Evolutionary conservation across 371 early-diverging fungal species (phyloP).

Genomic region (Zancudomyces culisetae): DNA sequence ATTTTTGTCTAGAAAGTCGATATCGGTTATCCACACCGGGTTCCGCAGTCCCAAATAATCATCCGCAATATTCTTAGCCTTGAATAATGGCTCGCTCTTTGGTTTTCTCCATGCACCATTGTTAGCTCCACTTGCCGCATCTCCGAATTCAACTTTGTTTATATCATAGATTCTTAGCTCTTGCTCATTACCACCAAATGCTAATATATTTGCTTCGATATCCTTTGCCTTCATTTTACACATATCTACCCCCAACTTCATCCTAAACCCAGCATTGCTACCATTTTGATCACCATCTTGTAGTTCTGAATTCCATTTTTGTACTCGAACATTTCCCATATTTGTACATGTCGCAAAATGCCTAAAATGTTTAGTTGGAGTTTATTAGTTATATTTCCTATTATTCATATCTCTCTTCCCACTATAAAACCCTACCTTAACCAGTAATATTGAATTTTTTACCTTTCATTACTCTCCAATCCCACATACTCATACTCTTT

Average conservation of each 20-base stretch:
- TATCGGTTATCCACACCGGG: conserved; percentile 73
- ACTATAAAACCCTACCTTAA: no score
- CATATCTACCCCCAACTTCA: conserved; percentile 24
- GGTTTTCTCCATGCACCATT: conserved; percentile 6
- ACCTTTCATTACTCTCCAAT: conserved; percentile 3
- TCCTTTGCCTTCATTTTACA: conserved; percentile 49
- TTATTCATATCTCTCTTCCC: no score
- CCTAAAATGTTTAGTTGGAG: no score
- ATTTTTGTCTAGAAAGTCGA: conserved; percentile 34
- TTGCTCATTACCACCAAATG: conserved; percentile 68
- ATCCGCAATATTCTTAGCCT: conserved; percentile 37
- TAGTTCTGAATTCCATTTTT: conserved; percentile 3
- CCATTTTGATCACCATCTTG: background rate
- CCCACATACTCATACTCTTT: conserved; percentile 14
- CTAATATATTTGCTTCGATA: conserved; percentile 40
- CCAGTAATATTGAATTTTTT: background rate
- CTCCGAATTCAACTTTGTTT: conserved; percentile 10
- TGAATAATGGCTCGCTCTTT: conserved; percentile 26
- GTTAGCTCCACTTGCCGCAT: no score
- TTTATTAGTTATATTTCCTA: no score
- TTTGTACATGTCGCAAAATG: conserved; percentile 18
- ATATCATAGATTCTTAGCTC: conserved; percentile 65
- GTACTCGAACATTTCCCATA: conserved; percentile 19
- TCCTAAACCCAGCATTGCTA: background rate
- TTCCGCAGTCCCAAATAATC: conserved; percentile 63